Base-by-base conservation (phyloP, 83 land plant species). In the Isoetes engelmannii region DNA sequence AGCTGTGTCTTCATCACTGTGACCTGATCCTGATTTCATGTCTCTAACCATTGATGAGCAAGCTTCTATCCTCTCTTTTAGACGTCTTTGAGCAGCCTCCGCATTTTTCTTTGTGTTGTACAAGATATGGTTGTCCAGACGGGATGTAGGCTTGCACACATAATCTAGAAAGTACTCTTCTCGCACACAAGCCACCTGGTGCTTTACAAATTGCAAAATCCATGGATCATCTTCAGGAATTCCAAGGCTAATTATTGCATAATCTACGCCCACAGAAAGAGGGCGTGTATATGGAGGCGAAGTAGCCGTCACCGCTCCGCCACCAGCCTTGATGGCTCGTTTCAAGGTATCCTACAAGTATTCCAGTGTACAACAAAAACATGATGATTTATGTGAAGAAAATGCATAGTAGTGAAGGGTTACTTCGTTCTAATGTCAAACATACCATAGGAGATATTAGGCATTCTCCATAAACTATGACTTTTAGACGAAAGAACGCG, bases 391-490 rank as follows among this genome's bases (percentile, higher is more conserved):
- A 13, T 8, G 1, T 47, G 41, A 65, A 15, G 7, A 47, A 15
- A 13, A 6, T 41, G 44, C 17, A 45, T 28, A 45, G 18, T 8
- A 37, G 17, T 4, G 44, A n/a, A 51, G 13, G 17, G 13, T 3
- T 15, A 12, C 17, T 12, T 51, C 18, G 0, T 20, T 8, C 1
- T 12, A 42, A 7, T 28, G 37, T 28, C 37, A 28, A 7, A 37
- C 79, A 50, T 87, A 90, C 96, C 89, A 90, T 61, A 42, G 87
- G 56, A 5, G 96, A 92, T 3, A 84, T 81, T 55, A 90, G 83
- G 84, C 92, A 90, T 64, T 90, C 92, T 61, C 96, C 96, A 79
- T 90, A 87, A 18, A 90, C 60, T 48, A 90, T 55, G 9, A 90
- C 78, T 13, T 78, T 81, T 80, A 90, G 77, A 37, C 96, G 89